Base-by-base conservation (phyloP, 2,329 filamentous ascomycete genomes). In the Aquanectria penicillioides region DNA sequence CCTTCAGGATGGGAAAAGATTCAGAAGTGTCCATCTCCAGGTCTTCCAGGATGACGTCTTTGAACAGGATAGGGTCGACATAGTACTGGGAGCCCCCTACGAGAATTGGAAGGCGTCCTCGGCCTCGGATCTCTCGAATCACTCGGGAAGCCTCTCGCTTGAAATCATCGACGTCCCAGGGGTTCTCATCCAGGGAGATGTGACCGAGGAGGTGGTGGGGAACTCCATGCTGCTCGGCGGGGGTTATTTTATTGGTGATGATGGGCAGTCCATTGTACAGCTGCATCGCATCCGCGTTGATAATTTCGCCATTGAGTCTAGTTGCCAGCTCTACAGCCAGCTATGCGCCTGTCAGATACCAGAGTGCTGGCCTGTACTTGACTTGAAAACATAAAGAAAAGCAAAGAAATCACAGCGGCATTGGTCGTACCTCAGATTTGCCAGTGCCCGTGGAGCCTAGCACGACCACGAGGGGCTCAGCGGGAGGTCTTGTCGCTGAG, bases 261-360 rank as follows among this genome's bases (percentile, higher is more conserved):
- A 98, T 89, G 5, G 95, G 93, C 37, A 99, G 80, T 3, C 95
- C 95, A 50, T 86, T 85, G 75, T 99, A 99, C 78, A 99, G 88
- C 74, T 99, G 95, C 93, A 99, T 97, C 33, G 95, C 95, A 81
- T 99, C 95, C 41, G 92, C 92, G 73, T 99, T 99, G 78, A 99
- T 93, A 49, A 99, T 86, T 76, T 99, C 95, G 71, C 96, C 95
- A 75, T 95, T 89, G 77, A 93, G 94, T 18, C 84, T 86, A 36
- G 83, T 83, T 1, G 96, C 95, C 48, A 99, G 79, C 63, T 97
- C 92, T 34, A 99, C 90, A 8, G 95, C 95, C 65, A 97, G 85
- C 93, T 97, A 62, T 6, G 6, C 26, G 28, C 20, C n/a, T n/a
- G n/a, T n/a, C n/a, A n/a, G n/a, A n/a, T n/a, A n/a, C n/a, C n/a